Base-by-base conservation (phyloP, 108 stramenopile genomes). In the Phaeodactylum tricornutum region DNA sequence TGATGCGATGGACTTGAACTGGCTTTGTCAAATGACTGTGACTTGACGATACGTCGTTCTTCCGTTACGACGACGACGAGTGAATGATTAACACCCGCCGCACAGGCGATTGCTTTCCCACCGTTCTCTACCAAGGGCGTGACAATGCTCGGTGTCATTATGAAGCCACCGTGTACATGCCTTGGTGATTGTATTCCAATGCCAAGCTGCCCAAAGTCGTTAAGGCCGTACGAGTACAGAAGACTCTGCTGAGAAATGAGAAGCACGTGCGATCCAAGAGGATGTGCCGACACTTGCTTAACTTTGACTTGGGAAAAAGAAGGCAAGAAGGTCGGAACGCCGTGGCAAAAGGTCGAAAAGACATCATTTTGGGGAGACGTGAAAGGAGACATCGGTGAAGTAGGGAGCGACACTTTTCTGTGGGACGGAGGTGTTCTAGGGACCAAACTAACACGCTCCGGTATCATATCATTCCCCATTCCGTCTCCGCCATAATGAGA, bases 81-180 rank as follows among this genome's bases (percentile, higher is more conserved):
- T 14, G 80, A 82, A 41, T 89, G 78, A 44, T 82, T 69, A 2
- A 85, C 59, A 23, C 87, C 87, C 3, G 87, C 87, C 19, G 83
- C 83, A 59, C 81, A 82, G 27, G 66, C 36, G 17, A 85, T 71
- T 14, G 81, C 69, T 43, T 89, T 89, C 14, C 87, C 87, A 19
- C 83, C 87, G 43, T 81, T 81, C 52, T 89, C 81, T 15, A 89
- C 62, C 21, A 89, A 57, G 22, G 87, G 76, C 22, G 83, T 89
- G 26, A 89, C 67, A 35, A 89, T 61, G 2, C 76, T 67, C 8
- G 87, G 87, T 3, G 47, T 66, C 6, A 17, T 52, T 3, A 59
- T 44, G 29, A 44, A 38, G 0, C 32, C 40, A 51, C 39, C 24
- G 11, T 42, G 28, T 4, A 23, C 2, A 16, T 39, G 37, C 22